A percentile compares a stretch with the other conserved stretches of the same genome.
These are phyloP conservation scores for Penicillium maclennaniae DNA, from an alignment of 495 filamentous ascomycete species.

Conservation along the genomic window DNA sequence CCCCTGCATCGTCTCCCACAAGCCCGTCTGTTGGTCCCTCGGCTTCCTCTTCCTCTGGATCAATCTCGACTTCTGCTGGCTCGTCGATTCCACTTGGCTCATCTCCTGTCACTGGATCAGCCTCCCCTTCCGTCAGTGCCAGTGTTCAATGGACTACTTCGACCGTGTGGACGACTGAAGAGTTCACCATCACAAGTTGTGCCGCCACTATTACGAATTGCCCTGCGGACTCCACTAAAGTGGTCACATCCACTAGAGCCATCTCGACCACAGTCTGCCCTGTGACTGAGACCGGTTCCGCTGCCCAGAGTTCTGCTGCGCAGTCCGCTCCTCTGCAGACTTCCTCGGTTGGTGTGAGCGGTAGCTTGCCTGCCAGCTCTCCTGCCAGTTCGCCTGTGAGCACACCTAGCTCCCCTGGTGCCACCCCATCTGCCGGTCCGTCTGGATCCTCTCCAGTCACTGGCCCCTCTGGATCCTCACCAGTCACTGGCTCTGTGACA, in stretches of 20 bases:
- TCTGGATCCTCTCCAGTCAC: too few species aligned
- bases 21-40: background rate
- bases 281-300: constrained; percentile 24
- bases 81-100: background rate
- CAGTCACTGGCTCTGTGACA: background rate
- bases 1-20: background rate
- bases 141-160: background rate
- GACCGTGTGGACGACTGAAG: constrained; percentile 20
- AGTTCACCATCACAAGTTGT: constrained; percentile 44
- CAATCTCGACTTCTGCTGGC: background rate
- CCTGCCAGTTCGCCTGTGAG: background rate
- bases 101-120: background rate
- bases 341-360: background rate
- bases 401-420: background rate
- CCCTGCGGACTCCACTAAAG: constrained; percentile 6
- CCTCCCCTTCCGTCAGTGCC: background rate
- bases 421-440: background rate
- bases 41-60: background rate
- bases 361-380: background rate
- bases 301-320: background rate
- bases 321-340: background rate
- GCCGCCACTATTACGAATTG: constrained; percentile 36
- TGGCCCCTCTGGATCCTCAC: background rate
- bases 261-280: constrained; percentile 16
- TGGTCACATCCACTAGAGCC: background rate